phyloP scores from a whole-genome alignment of 371 early-diverging fungal species.

The Nematocida sp. region DNA sequence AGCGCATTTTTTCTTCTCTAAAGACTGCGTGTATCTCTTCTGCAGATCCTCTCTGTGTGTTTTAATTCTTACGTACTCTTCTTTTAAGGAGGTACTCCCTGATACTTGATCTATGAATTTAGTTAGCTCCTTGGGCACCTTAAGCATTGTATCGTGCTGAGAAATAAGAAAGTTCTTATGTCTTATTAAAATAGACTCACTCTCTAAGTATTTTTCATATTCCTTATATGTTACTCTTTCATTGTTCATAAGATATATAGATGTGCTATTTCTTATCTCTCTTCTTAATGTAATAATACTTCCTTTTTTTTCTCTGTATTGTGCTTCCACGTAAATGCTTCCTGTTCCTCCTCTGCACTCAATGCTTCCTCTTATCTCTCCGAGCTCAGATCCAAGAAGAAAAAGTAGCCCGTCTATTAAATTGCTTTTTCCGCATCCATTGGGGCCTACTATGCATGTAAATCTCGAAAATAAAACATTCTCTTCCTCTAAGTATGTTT shows the following conservation, averaged over 20 bases:
- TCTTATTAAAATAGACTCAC: conserved; percentile 81
- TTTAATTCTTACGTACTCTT: conserved; percentile 55
- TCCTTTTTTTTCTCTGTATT: conserved; percentile 22
- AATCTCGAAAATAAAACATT: conserved; percentile 86
- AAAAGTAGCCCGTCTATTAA: conserved; percentile 97
- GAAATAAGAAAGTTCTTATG: conserved; percentile 92
- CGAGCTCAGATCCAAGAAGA: conserved; percentile 75
- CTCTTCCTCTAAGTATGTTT: conserved; percentile 85
- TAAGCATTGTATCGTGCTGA: conserved; percentile 87
- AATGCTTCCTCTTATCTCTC: conserved; percentile 30
- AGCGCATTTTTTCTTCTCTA: conserved; percentile 54
- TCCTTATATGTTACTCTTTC: conserved; percentile 70
- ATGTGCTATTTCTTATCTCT: conserved; percentile 11
- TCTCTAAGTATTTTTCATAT: conserved; percentile 75
- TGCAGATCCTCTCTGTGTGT: conserved; percentile 1
- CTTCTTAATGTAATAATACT: conserved; percentile 17
- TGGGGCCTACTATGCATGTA: conserved; percentile 94
- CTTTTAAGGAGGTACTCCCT: conserved; percentile 69
- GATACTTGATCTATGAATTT: conserved; percentile 86
- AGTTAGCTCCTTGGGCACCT: conserved; percentile 84
- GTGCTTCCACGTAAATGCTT: neutral
- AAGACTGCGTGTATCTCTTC: conserved; percentile 51
- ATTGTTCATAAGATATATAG: conserved; percentile 75
- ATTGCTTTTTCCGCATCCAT: conserved; percentile 97
- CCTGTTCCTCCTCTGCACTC: neutral